These are phyloP conservation scores for Epichloe gansuensis DNA, from an alignment of 2,329 filamentous ascomycete species.

Conservation along the genomic window DNA sequence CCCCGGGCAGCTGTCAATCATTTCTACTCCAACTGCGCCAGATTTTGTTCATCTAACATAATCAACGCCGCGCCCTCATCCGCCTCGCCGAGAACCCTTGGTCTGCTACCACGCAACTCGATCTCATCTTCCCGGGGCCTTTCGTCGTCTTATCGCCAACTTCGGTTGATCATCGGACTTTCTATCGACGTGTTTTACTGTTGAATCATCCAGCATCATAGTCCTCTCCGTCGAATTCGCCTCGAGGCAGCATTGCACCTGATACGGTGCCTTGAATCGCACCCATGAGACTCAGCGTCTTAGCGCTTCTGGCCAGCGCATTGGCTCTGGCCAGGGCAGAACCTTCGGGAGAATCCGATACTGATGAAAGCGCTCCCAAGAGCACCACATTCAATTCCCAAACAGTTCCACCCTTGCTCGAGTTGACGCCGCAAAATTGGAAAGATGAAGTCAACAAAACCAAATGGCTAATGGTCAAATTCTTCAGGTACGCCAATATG, in stretches of 20 bases:
- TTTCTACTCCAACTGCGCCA: slow-evolving; percentile 3
- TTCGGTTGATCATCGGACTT: background rate
- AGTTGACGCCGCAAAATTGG: slow-evolving; percentile 45
- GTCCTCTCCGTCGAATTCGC: background rate
- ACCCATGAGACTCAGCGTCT: slow-evolving; percentile 21
- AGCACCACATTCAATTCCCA: slow-evolving; percentile 53
- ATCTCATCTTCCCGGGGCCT: background rate
- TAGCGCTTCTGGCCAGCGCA: slow-evolving; percentile 34
- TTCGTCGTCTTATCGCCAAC: background rate
- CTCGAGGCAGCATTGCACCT: background rate
- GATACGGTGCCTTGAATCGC: slow-evolving; percentile 4
- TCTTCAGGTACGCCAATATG: slow-evolving; percentile 46
- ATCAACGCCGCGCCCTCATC: background rate
- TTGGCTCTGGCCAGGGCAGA: slow-evolving; percentile 22
- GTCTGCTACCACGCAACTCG: background rate
- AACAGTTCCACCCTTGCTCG: slow-evolving; percentile 50
- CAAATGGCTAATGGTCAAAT: slow-evolving; percentile 46
- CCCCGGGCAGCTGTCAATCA: background rate
- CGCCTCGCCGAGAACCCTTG: background rate
- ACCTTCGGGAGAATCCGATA: slow-evolving; percentile 21
- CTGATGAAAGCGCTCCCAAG: slow-evolving; percentile 16
- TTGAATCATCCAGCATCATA: background rate
- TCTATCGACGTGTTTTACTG: background rate
- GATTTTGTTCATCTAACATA: background rate
- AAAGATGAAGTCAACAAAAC: slow-evolving; percentile 40